Conservation (phyloP, 163 green algal species). For the Coccomyxa subellipsoidea region DNA sequence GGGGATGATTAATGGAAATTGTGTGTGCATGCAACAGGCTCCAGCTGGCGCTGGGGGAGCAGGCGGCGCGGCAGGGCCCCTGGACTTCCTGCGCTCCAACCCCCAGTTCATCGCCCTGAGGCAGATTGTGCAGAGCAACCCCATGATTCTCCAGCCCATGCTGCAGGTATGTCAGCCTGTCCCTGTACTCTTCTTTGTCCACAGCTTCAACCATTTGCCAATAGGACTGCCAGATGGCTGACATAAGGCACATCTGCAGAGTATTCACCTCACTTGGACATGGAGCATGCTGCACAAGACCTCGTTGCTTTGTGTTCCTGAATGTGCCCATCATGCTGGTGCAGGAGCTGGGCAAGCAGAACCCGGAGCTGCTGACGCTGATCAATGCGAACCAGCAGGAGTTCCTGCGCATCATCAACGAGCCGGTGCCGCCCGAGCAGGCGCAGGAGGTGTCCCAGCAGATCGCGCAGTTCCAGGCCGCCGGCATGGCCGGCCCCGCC, state of each 20-base stretch:
- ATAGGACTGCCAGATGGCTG: too few species aligned
- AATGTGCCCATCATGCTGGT: not conserved
- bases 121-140: constrained; percentile 87
- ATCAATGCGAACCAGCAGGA: constrained; percentile 92
- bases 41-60: not conserved
- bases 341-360: constrained; percentile 85
- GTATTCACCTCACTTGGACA: too few species aligned
- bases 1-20: not conserved
- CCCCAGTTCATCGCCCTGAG: constrained; percentile 88
- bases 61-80: constrained; percentile 29
- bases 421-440: constrained; percentile 40
- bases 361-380: constrained; percentile 83
- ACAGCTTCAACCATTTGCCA: too few species aligned
- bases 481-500: constrained; percentile 6
- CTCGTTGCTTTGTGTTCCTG: too few species aligned
- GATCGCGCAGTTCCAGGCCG: constrained; percentile 21
- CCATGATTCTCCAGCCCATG: constrained; percentile 86
- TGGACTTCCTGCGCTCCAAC: constrained; percentile 82
- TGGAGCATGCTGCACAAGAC: too few species aligned
- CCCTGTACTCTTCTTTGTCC: too few species aligned
- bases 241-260: too few species aligned
- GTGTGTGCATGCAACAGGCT: not conserved
- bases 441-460: not conserved
- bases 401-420: constrained; percentile 90
- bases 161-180: constrained; percentile 52